phyloP scores from a whole-genome alignment of 2,329 filamentous ascomycete genomes.

The Monascus ruber region DNA sequence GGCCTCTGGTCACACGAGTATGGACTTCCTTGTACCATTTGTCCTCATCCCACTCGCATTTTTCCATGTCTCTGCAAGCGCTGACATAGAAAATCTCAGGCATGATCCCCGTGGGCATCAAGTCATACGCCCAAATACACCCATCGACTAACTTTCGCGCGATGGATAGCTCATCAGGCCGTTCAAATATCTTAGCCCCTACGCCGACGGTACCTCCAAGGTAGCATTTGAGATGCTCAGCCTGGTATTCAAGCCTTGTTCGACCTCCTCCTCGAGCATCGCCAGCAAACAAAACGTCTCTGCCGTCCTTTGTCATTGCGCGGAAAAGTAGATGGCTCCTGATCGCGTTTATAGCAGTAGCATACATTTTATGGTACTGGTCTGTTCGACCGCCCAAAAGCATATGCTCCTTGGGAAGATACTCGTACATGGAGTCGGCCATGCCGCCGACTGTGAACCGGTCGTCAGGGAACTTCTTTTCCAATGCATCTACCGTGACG shows the following conservation, averaged over 20 bases:
- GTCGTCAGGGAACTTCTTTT: slow-evolving; percentile 16
- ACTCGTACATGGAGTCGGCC: slow-evolving; percentile 41
- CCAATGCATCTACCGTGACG: slow-evolving; percentile 51
- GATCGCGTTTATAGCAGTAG: slow-evolving; percentile 25
- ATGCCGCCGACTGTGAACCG: slow-evolving; percentile 34
- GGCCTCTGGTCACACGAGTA: slow-evolving; percentile 5
- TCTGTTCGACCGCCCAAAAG: slow-evolving; percentile 30
- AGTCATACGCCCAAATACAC: slow-evolving; percentile 52
- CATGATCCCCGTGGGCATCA: slow-evolving; percentile 49
- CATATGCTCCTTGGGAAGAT: slow-evolving; percentile 39
- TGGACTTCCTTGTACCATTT: slow-evolving; percentile 22
- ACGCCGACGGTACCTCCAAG: slow-evolving; percentile 51
- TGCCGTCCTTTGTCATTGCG: slow-evolving; percentile 31
- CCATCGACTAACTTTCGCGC: slow-evolving; percentile 48
- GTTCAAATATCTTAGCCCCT: slow-evolving; percentile 46
- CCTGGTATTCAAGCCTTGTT: slow-evolving; percentile 23
- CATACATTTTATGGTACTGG: slow-evolving; percentile 35
- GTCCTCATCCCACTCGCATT: slow-evolving; percentile 45
- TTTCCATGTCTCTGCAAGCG: slow-evolving; percentile 33
- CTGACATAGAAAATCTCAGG: slow-evolving; percentile 46
- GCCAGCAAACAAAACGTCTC: slow-evolving; percentile 30
- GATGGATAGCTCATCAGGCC: slow-evolving; percentile 43
- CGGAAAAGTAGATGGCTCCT: slow-evolving; percentile 34
- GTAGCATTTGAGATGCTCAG: slow-evolving; percentile 50
- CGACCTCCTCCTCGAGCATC: slow-evolving; percentile 12